Conservation (phyloP, 257 asterid species). For the Solanum clarkiae region DNA sequence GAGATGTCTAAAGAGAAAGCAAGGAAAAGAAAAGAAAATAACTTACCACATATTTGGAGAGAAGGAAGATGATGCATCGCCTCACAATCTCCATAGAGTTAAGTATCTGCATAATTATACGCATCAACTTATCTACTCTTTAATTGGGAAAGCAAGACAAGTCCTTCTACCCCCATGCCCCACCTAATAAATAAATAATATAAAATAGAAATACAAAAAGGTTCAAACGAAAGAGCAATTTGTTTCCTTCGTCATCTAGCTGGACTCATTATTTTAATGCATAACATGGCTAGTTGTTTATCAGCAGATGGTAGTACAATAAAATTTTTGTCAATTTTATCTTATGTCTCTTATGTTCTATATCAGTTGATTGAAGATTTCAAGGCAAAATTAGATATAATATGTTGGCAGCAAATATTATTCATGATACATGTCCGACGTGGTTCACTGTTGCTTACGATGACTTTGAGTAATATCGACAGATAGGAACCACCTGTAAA, state of each 20-base stretch:
- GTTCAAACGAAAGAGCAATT: not conserved
- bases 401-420: constrained; percentile 73
- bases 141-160: not conserved
- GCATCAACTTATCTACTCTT: not conserved
- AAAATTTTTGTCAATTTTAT: not conserved
- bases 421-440: not conserved
- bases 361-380: constrained; percentile 74
- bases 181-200: not conserved
- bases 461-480: too few relatives aligned
- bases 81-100: too few relatives aligned
- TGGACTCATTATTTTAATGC: not conserved
- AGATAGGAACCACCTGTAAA: too few relatives aligned
- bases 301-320: not conserved
- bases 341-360: not conserved
- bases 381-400: constrained; percentile 81
- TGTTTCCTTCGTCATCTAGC: not conserved
- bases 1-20: too few relatives aligned
- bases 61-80: too few relatives aligned
- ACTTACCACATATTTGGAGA: too few relatives aligned
- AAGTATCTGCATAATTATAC: not conserved
- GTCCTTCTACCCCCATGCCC: not conserved
- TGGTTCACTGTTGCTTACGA: too few relatives aligned
- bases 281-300: not conserved
- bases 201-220: not conserved
- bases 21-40: too few relatives aligned